These are phyloP conservation scores for Cercophora newfieldiana DNA, from an alignment of 495 filamentous ascomycete genomes.

Conservation along the genomic window DNA sequence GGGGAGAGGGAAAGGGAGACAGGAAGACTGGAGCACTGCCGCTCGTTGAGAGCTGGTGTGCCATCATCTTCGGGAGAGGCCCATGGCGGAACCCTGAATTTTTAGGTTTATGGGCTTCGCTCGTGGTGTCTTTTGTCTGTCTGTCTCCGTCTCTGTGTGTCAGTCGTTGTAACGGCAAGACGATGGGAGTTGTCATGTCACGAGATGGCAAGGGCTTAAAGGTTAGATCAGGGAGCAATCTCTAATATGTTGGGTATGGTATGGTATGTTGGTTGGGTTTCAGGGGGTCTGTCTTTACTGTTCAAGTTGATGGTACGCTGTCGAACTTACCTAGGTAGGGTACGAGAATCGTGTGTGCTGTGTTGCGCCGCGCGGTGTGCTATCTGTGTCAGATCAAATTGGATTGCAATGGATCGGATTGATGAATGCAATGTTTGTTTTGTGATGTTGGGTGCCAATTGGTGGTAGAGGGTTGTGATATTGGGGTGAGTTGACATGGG, in stretches of 20 bases:
- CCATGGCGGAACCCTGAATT: not conserved
- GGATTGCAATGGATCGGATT: not conserved
- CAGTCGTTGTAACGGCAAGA: not conserved
- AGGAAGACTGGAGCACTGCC: not conserved
- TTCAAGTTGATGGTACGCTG: not conserved
- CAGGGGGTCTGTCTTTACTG: slow-evolving; percentile 8
- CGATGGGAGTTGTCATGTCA: not conserved
- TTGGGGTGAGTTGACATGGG: not conserved
- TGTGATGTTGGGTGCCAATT: not conserved
- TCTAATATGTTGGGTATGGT: not conserved
- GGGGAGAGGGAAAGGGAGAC: not conserved
- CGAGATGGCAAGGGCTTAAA: not conserved
- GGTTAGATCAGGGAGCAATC: slow-evolving; percentile 19
- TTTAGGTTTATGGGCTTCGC: not conserved
- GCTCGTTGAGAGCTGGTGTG: not conserved
- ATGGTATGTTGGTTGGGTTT: not conserved
- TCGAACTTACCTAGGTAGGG: not conserved
- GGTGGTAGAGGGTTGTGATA: not conserved
- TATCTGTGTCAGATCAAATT: not conserved
- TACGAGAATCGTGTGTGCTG: not conserved
- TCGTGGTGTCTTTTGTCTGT: too few species aligned
- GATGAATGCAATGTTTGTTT: not conserved
- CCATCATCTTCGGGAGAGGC: not conserved
- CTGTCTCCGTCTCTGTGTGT: not conserved
- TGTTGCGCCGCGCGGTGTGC: not conserved